These are phyloP conservation scores for Mycena pura DNA, from an alignment of 768 basidiomycete species.

Conservation along the genomic window DNA sequence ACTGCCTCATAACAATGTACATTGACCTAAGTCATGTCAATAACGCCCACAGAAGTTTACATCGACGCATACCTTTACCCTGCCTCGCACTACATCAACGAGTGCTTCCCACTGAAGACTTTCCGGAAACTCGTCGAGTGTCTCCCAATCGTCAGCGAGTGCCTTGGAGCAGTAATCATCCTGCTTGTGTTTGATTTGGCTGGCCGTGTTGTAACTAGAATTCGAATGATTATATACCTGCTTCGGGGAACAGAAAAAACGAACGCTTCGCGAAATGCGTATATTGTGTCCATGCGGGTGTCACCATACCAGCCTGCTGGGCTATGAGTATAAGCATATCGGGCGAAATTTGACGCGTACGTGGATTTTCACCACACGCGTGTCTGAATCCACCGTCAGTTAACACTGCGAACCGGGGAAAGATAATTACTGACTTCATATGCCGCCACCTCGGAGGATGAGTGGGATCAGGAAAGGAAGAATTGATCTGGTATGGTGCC, in stretches of 20 bases:
- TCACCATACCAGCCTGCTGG: conserved; percentile 46
- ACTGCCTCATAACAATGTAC: conserved; percentile 65
- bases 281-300: conserved; percentile 74
- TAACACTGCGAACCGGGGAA: background rate
- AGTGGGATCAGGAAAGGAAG: conserved; percentile 50
- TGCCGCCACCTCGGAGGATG: conserved; percentile 71
- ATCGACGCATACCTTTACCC: conserved; percentile 65
- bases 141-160: conserved; percentile 52
- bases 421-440: conserved; percentile 62
- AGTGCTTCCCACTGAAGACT: conserved; percentile 80
- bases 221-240: conserved; percentile 26
- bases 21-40: conserved; percentile 47
- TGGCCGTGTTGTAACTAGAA: conserved; percentile 65
- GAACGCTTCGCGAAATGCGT: conserved; percentile 72
- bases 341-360: conserved; percentile 41
- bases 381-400: conserved; percentile 47
- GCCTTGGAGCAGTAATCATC: conserved; percentile 70
- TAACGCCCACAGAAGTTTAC: too few relatives aligned
- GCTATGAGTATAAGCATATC: background rate
- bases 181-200: conserved; percentile 68
- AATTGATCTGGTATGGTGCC: conserved; percentile 68
- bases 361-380: conserved; percentile 66
- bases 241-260: conserved; percentile 22
- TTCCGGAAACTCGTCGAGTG: conserved; percentile 67
- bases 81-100: conserved; percentile 79